These are phyloP conservation scores for Fraxinus baroniana DNA, from an alignment of 305 asterid species.

Conservation along the genomic window DNA sequence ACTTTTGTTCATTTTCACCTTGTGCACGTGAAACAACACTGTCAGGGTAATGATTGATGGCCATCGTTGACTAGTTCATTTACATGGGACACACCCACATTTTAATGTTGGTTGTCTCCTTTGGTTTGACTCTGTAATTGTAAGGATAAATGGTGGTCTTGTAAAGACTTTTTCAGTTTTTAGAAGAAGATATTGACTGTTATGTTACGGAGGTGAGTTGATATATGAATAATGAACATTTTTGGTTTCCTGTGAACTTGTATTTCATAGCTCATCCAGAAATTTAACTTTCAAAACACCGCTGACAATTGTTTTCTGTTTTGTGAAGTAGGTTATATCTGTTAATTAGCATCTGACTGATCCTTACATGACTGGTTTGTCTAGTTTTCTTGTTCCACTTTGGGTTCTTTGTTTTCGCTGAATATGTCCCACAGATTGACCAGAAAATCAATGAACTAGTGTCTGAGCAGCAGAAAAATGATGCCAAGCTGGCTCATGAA, in stretches of 20 bases:
- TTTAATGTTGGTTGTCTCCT: constrained; percentile 10
- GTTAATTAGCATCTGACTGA: constrained; percentile 6
- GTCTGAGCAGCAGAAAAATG: constrained; percentile 94
- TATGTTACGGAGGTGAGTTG: background rate
- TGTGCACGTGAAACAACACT: background rate
- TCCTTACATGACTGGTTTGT: constrained; percentile 18
- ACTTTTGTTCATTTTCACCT: background rate
- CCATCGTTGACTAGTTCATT: constrained; percentile 8
- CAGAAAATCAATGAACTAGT: constrained; percentile 88
- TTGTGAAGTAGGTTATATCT: constrained; percentile 1
- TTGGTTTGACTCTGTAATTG: background rate
- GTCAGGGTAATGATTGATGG: constrained; percentile 10
- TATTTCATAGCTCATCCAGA: constrained; percentile 1
- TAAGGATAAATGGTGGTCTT: constrained; percentile 4
- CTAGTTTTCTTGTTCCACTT: constrained; percentile 15
- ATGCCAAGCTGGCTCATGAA: constrained; percentile 92
- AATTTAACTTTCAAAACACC: background rate
- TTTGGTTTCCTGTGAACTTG: constrained; percentile 16
- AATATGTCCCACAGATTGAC: constrained; percentile 76
- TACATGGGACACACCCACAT: background rate
- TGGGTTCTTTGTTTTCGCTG: constrained; percentile 57
- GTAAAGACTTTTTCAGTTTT: constrained; percentile 4
- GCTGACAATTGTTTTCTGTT: background rate
- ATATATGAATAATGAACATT: constrained; percentile 1
- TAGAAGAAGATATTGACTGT: constrained; percentile 3